Evolutionary conservation across 2,329 filamentous ascomycete species (phyloP), one percentile per base, ranked within the genome.

Genomic region (Ascochyta fabae): DNA sequence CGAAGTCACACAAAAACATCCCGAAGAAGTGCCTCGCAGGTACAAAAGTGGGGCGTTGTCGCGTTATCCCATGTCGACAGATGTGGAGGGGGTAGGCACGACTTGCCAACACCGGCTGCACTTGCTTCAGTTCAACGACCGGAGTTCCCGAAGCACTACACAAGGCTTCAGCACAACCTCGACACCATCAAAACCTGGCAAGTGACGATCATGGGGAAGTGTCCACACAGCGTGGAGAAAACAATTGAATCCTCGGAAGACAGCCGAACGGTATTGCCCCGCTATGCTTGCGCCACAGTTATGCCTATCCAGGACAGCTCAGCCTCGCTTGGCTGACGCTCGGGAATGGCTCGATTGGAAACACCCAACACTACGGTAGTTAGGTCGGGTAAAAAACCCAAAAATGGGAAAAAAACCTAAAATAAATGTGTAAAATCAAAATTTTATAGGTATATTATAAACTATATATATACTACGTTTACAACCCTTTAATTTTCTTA

Each of bases 11-110:
- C 61, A 58, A 60, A 49, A 53, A 23, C 31, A 48, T 34, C 48
- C 61, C 53, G 58, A 68, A 60, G 64, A 49, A 43, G 60, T 59
- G 62, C 56, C 58, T 59, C 53, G 56, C 59, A 49, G 43, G 55
- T 55, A 31, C 53, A 34, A 47, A 48, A 44, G 53, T 56, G 53
- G 53, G 53, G 53, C 53, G 19, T 46, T 56, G 64, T 63, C 61
- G 60, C 49, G 39, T 55, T 51, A 44, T 47, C 39, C 48, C 19
- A 26, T 44, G 41, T 33, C 26, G 47, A 58, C 53, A 27, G 56
- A 64, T 61, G 27, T 45, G 59, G 53, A 42, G 34, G 35, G 31
- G 23, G 49, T 62, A 60, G 60, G 62, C 61, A 65, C 61, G 31
- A 46, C 54, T 54, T 64, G 56, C 54, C 60, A n/a, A 24, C 31